Evolutionary conservation across 257 asterid genomes (phyloP), one percentile per base, ranked within the genome.

Genomic region (Phtheirospermum japonicum): DNA sequence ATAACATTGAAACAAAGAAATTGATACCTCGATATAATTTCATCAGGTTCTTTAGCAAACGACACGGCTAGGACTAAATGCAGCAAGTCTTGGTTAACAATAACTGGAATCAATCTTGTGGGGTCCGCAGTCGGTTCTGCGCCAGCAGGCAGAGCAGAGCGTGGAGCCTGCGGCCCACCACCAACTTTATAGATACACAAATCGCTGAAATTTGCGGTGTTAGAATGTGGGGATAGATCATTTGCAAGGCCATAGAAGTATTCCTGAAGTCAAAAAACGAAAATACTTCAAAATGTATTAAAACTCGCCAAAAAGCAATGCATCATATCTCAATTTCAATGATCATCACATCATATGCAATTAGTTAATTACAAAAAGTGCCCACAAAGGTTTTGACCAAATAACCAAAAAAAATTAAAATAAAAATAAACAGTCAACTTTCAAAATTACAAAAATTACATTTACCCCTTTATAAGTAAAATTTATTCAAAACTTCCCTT

Each of bases 81-180:
- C 33, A 83, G 80, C 72, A 93, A 79, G 71, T 93, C 97, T 59
- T 84, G 83, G 73, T 78, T 82, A 68, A 82, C 71, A 68, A 11
- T 82, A 55, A 89, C 96, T 9, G 84, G 85, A 40, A 71, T 77
- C 79, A 89, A 77, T 76, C 97, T 80, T 34, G 86, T 79, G 50
- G 96, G 99, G 53, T 93, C 94, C 3, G 97, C 88, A 37, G 83
- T 76, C 2, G 99, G 99, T 71, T 89, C 97, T 30, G 99, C 95
- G 11, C 99, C 99, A 66, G 76, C 85, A 4, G 99, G 99, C 66
- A 93, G 78, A 81, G 99, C 99, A 67, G 99, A 93, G 48, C 96
- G 95, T 46, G 99, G 97, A 66, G 97, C 99, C 71, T 79, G 92
- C 45, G 97, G 99, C 16, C 99, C 97, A 43, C 99, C 97, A 16